Evolutionary conservation across 768 basidiomycete genomes (phyloP), one percentile per base, ranked within the genome.

Genomic region (Hypholoma fasciculare): DNA sequence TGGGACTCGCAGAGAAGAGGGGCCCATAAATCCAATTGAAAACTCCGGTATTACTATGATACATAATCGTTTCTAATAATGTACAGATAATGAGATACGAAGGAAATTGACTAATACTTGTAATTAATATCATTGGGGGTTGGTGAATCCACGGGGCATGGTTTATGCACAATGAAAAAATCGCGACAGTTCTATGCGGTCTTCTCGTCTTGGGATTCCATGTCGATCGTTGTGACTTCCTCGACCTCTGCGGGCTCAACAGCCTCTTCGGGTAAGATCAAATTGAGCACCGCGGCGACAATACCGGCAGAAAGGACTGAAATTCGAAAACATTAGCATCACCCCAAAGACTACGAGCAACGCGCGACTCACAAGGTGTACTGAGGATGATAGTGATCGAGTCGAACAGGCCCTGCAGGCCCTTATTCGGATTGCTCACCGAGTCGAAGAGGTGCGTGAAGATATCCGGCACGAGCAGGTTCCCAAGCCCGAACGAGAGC

Each of bases 371-470:
- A 91, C 91, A 94, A 38, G 91, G 92, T 1, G 91, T 93, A 59
- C 84, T 87, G 56, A 94, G 71, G 38, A 94, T 74, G 65, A 94
- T 94, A 34, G 88, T 87, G 60, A 94, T 90, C 4, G 89, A 88
- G 66, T 86, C 77, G 60, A 95, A 83, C 48, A 94, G 74, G 0
- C 91, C 90, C 59, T 80, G 72, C 19, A 93, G 72, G 0, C 85
- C 88, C 34, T 72, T 75, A 56, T 70, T 83, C 6, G 83, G 76
- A 48, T 78, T 72, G 0, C 66, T 62, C 1, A 92, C 85, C 13
- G 82, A 74, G 23, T 88, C 86, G 59, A 92, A 92, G 19, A 93
- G 73, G 67, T 88, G 81, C 3, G 81, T 84, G 64, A 89, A 89
- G 36, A 89, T 82, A 11, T 68, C 74, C 1, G 84, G 82, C 16